Conservation (phyloP, 1,284 basidiomycete genomes). For the Amylostereum areolatum region DNA sequence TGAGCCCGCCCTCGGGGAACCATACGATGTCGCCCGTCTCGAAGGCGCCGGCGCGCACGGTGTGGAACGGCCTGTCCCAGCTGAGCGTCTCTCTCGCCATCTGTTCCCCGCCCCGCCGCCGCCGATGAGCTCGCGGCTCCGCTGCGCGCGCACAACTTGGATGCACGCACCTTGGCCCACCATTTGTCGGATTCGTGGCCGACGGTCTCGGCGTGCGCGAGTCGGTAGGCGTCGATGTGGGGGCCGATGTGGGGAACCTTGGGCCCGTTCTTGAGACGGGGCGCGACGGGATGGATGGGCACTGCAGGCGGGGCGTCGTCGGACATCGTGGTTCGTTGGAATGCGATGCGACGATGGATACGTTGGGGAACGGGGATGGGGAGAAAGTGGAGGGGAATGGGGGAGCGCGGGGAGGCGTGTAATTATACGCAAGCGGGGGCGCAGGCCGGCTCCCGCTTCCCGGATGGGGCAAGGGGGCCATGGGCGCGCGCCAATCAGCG, state of each 20-base stretch:
- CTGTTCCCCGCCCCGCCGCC: conserved; percentile 30
- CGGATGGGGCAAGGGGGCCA: too few species aligned
- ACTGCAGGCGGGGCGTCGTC: conserved; percentile 10
- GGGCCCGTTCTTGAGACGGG: conserved; percentile 52
- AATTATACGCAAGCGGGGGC: too few species aligned
- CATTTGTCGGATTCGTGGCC: conserved; percentile 75
- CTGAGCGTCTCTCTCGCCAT: conserved; percentile 76
- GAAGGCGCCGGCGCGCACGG: conserved; percentile 83
- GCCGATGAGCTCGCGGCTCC: neutral
- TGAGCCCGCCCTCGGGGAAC: conserved; percentile 90
- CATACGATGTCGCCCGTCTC: conserved; percentile 86
- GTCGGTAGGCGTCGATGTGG: conserved; percentile 63
- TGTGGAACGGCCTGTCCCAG: conserved; percentile 92
- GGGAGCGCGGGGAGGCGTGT: too few species aligned
- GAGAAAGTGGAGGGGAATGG: too few species aligned
- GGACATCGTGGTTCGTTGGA: conserved; percentile 6
- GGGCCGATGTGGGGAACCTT: conserved; percentile 76
- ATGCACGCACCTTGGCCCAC: conserved; percentile 77
- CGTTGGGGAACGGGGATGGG: too few species aligned
- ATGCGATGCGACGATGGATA: too few species aligned
- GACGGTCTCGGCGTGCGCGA: conserved; percentile 64
- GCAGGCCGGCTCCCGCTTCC: too few species aligned
- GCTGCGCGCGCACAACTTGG: too few species aligned
- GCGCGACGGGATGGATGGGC: conserved; percentile 58
- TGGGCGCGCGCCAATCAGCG: too few species aligned